Conservation (phyloP, 148 eudicot genomes). For the Vaccinium darrowii region DNA sequence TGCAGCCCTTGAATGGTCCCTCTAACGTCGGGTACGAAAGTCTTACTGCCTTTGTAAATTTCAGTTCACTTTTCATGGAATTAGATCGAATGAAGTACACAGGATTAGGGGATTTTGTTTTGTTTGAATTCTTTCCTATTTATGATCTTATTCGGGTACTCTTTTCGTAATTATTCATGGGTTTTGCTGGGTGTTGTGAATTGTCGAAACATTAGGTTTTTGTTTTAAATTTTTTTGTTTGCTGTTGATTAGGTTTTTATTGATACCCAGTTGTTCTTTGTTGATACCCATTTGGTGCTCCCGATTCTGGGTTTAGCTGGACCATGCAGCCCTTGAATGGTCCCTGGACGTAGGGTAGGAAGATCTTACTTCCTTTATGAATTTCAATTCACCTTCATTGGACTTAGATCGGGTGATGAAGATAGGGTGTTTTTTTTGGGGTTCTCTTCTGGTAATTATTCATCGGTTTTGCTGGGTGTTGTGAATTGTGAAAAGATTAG, state of each 20-base stretch:
- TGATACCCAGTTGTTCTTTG: too few species aligned
- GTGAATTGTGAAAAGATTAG: not conserved
- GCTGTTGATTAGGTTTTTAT: too few species aligned
- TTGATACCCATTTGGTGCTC: slow-evolving; percentile 23
- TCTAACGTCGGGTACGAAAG: slow-evolving; percentile 49
- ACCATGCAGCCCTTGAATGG: slow-evolving; percentile 47
- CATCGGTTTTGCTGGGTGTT: not conserved
- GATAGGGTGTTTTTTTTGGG: not conserved
- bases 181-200: not conserved
- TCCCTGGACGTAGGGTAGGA: slow-evolving; percentile 56
- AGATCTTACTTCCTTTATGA: not conserved
- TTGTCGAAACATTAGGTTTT: not conserved
- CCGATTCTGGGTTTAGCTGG: slow-evolving; percentile 53
- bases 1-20: slow-evolving; percentile 50
- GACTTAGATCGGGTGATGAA: not conserved
- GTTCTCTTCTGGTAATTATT: not conserved
- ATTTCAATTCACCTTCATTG: not conserved
- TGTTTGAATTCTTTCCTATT: not conserved
- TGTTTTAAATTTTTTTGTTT: not conserved
- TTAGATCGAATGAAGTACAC: not conserved
- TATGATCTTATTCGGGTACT: not conserved
- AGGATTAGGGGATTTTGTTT: not conserved
- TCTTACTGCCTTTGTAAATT: not conserved
- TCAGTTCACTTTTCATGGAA: not conserved
- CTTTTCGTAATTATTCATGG: not conserved